These are phyloP conservation scores for Gleditsia sinensis DNA, from an alignment of 306 rosid species.

Conservation along the genomic window DNA sequence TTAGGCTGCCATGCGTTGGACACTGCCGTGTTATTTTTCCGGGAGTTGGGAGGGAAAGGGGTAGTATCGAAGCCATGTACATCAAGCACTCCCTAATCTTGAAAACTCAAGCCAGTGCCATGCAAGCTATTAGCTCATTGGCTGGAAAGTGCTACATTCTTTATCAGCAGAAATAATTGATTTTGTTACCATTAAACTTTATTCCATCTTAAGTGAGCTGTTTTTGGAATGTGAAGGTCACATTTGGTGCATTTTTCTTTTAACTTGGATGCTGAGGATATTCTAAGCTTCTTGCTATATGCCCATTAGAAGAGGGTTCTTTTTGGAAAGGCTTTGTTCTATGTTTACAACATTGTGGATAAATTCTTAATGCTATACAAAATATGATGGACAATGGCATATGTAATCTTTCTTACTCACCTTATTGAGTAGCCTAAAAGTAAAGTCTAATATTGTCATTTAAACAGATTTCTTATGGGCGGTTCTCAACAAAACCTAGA, in stretches of 20 bases:
- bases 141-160: too few species aligned
- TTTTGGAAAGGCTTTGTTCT: background rate
- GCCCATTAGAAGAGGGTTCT: background rate
- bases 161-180: too few species aligned
- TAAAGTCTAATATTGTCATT: slow-evolving; percentile 34
- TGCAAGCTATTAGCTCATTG: too few species aligned
- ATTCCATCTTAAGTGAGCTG: too few species aligned
- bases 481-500: slow-evolving; percentile 61
- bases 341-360: background rate
- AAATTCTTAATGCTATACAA: too few species aligned
- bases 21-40: background rate
- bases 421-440: slow-evolving; percentile 21
- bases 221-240: too few species aligned
- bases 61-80: too few species aligned
- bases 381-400: background rate
- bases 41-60: background rate
- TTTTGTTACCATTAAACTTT: too few species aligned
- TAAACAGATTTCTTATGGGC: slow-evolving; percentile 89
- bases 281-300: background rate
- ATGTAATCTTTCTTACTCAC: background rate
- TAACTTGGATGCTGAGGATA: too few species aligned
- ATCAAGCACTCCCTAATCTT: too few species aligned
- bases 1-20: slow-evolving; percentile 20
- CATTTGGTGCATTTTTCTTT: too few species aligned
- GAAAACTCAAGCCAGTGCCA: too few species aligned